Evolutionary conservation across 1,284 basidiomycete genomes (phyloP).

Genomic region (Marasmius sp.): DNA sequence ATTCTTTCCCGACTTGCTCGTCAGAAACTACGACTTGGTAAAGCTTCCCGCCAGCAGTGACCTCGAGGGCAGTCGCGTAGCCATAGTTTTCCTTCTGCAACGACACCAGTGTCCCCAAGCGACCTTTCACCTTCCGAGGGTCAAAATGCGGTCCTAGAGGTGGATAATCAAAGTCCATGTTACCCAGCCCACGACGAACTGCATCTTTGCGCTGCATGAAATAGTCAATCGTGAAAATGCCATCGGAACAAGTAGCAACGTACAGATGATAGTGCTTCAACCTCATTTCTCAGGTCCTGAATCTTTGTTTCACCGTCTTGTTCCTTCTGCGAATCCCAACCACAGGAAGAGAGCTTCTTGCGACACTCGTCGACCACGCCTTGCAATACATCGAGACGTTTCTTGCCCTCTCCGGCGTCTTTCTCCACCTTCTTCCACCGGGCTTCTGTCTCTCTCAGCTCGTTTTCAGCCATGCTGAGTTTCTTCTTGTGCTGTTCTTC

Average conservation of each 20-base stretch:
- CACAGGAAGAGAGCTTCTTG: conserved; percentile 58
- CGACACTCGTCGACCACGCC: conserved; percentile 61
- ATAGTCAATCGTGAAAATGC: conserved; percentile 5
- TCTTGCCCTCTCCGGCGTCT: conserved; percentile 77
- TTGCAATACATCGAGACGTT: conserved; percentile 64
- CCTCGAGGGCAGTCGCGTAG: conserved; percentile 90
- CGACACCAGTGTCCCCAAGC: conserved; percentile 85
- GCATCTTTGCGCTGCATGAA: conserved; percentile 65
- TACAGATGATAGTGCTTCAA: conserved; percentile 69
- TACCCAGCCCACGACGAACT: conserved; percentile 68
- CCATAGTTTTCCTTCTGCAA: conserved; percentile 72
- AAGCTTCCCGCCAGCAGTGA: conserved; percentile 89
- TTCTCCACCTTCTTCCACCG: conserved; percentile 85
- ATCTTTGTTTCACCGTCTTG: conserved; percentile 59
- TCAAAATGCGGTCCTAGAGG: conserved; percentile 85
- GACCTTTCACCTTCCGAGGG: conserved; percentile 84
- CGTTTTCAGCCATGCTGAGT: conserved; percentile 79
- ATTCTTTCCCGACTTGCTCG: conserved; percentile 83
- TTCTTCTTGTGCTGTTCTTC: conserved; percentile 84
- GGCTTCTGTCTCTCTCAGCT: conserved; percentile 77
- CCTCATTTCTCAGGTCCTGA: conserved; percentile 54
- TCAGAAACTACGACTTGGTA: conserved; percentile 95
- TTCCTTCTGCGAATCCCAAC: conserved; percentile 84
- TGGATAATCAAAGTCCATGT: conserved; percentile 84
- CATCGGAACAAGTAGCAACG: conserved; percentile 22